Base-by-base conservation (phyloP, 2,329 filamentous ascomycete genomes). In the Chlorencoelia australis region DNA sequence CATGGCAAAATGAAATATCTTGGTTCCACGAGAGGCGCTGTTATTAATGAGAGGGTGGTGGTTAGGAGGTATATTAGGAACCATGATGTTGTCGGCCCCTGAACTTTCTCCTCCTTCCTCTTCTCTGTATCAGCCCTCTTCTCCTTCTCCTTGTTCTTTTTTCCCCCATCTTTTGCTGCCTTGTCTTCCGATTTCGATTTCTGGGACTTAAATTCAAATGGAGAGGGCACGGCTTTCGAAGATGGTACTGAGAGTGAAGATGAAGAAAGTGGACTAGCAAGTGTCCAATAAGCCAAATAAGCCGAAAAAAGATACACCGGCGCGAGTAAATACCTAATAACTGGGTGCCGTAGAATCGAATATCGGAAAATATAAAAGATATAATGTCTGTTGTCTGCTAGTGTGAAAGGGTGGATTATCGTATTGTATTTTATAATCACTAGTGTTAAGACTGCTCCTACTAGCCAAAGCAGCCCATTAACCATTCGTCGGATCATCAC, bases 371-470 rank as follows among this genome's bases (percentile, higher is more conserved):
- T 67, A 62, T 98, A 98, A 60, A 98, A 98, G 58, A 94, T 81
- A 64, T 94, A 98, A 59, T 98, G 91, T 2, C 91, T 71, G 59
- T 98, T 98, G 59, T 98, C 91, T 21, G 91, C 91, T 1, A 96
- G 71, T 0, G 88, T 94, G 57, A 96, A 98, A 0, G 91, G 89
- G 54, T 98, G 91, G 28, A 96, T 74, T 44, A 94, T 81, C 21
- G 91, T 98, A 67, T 95, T 96, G 68, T 73, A 81, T 44, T 75
- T 73, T 16, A 95, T 76, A 14, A 76, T 57, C 9, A 55, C 47
- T 2, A 64, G 30, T n/a, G n/a, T n/a, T n/a, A n/a, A n/a, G n/a
- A n/a, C n/a, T n/a, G n/a, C n/a, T n/a, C n/a, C n/a, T n/a, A n/a
- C n/a, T n/a, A n/a, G n/a, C n/a, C n/a, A n/a, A n/a, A n/a, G n/a